These are phyloP conservation scores for Solanum hybrid DNA, from an alignment of 305 asterid species.

Conservation along the genomic window DNA sequence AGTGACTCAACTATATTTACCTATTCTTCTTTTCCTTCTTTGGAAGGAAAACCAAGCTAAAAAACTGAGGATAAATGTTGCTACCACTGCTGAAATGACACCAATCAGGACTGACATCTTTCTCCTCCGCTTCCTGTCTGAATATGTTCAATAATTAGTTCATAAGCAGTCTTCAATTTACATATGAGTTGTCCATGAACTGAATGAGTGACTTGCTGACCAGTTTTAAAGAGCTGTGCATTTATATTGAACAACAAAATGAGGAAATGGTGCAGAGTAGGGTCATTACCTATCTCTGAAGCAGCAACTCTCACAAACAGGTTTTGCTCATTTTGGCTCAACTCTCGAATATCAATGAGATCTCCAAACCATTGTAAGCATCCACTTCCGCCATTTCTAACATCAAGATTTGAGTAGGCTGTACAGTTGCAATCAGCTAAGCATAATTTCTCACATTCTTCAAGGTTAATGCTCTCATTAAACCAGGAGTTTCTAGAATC, in stretches of 20 bases:
- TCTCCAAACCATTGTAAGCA: slow-evolving; percentile 25
- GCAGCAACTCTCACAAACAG: slow-evolving; percentile 10
- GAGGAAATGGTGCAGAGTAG: not conserved
- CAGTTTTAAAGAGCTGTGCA: not conserved
- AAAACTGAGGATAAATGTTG: not conserved
- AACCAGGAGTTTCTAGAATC: slow-evolving; percentile 16
- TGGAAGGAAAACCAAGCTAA: not conserved
- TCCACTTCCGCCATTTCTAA: slow-evolving; percentile 15
- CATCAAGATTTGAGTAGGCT: slow-evolving; percentile 26
- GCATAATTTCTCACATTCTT: slow-evolving; percentile 20
- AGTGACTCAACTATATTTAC: not conserved
- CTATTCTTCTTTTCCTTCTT: not conserved
- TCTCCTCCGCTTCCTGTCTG: not conserved
- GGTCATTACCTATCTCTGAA: slow-evolving; percentile 2
- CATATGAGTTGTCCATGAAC: not conserved
- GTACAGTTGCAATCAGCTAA: slow-evolving; percentile 26
- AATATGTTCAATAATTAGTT: not conserved
- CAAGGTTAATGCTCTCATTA: slow-evolving; percentile 6
- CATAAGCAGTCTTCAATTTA: not conserved
- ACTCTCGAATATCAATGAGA: slow-evolving; percentile 18
- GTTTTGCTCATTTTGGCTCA: slow-evolving; percentile 14
- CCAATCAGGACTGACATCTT: not conserved
- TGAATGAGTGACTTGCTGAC: not conserved
- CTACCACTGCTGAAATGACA: not conserved
- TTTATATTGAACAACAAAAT: not conserved